Evolutionary conservation across 2,329 filamentous ascomycete genomes (phyloP), one percentile per base, ranked within the genome.

Genomic region (Teratosphaeria zuluensis): DNA sequence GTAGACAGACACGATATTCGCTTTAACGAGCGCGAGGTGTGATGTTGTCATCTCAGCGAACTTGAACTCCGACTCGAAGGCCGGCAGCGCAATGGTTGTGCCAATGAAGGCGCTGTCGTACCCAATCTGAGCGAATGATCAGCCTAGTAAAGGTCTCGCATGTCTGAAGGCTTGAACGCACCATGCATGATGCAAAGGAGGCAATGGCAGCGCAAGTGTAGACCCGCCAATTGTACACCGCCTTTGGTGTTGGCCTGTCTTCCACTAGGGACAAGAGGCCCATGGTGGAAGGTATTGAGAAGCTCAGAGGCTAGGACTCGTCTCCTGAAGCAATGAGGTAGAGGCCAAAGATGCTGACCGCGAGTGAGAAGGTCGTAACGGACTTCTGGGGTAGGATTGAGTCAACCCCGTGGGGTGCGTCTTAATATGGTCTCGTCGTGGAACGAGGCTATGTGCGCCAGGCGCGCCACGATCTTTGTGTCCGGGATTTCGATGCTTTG

Each of bases 1-100:
- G 75, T 90, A 92, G 57, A 87, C 82, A 30, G 86, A 90, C 56
- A 91, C 88, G 61, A 92, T 90, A 71, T 92, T 92, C 66, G 85
- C 78, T 67, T 84, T 85, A 54, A 88, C 76, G 3, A 88, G 73
- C 32, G 84, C 80, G 30, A 84, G 74, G n/a, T 81, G 68, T 2
- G 66, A 58, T 0, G 70, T 57, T 4, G 69, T 72, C 74, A 85
- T 81, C 2, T 73, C 67, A 2, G 71, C 75, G 65, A 91, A 86
- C 14, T 76, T 66, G 70, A 92, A 92, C 69, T 92, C 89, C 1
- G 77, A 67, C 52, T 77, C 78, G 73, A 92, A 92, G 0, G 87
- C 87, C 0, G 81, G 77, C 32, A 92, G 77, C 1, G 86, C 83
- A 33, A 92, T 76, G 1, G 89, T 91, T 0, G 86, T 89, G 61